These are phyloP conservation scores for Pythium biforme DNA, from an alignment of 352 stramenopile genomes.

Conservation along the genomic window DNA sequence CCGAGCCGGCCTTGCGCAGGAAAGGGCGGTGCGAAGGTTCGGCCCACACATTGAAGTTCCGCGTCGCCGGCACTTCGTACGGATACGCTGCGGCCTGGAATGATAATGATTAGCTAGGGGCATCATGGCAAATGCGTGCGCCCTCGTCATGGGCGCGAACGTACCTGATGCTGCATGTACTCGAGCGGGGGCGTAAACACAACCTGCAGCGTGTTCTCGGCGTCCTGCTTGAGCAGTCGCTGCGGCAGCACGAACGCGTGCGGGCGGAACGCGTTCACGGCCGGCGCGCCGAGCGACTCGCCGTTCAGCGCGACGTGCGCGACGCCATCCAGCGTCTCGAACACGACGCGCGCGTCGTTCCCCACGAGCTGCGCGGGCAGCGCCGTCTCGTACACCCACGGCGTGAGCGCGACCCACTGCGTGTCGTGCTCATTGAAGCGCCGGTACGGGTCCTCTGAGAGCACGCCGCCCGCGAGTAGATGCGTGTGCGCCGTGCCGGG, in stretches of 20 bases:
- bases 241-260: slow-evolving; percentile 45
- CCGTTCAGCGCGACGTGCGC: slow-evolving; percentile 70
- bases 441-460: slow-evolving; percentile 50
- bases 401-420: slow-evolving; percentile 63
- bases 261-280: slow-evolving; percentile 64
- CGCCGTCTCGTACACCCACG: slow-evolving; percentile 71
- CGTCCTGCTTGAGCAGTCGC: slow-evolving; percentile 18
- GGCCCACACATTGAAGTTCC: slow-evolving; percentile 80
- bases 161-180: slow-evolving; percentile 48
- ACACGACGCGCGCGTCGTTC: slow-evolving; percentile 34
- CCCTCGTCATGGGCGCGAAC: background rate
- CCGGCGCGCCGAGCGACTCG: slow-evolving; percentile 37
- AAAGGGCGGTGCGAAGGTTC: slow-evolving; percentile 78
- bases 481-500: slow-evolving; percentile 76
- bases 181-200: slow-evolving; percentile 53
- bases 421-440: slow-evolving; percentile 74
- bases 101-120: no score
- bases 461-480: slow-evolving; percentile 54
- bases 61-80: slow-evolving; percentile 72
- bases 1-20: slow-evolving; percentile 79
- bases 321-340: slow-evolving; percentile 72
- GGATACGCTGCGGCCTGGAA: slow-evolving; percentile 55
- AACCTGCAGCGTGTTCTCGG: slow-evolving; percentile 53
- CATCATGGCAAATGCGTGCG: no score
- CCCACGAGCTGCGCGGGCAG: slow-evolving; percentile 29